Evolutionary conservation across 371 early-diverging fungal genomes (phyloP), one percentile per base, ranked within the genome.

Genomic region (Umbelopsis sp.): DNA sequence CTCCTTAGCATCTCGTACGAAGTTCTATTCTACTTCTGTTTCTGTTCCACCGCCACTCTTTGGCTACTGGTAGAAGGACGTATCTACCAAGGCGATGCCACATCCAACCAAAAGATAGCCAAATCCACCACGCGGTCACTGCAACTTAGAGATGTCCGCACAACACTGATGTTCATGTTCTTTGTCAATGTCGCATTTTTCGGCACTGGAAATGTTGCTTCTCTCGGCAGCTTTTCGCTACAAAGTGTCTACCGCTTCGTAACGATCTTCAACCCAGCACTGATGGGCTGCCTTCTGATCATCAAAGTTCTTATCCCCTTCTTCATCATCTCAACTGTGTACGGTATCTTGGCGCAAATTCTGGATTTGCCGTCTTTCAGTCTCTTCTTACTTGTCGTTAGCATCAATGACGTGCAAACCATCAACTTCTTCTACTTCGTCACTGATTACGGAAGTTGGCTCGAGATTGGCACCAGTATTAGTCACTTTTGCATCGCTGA

Each of bases 381-480:
- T 12, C 72, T 97, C 62, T 94, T 95, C 77, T 77, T 96, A 70
- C 72, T 93, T 38, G 95, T 93, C 20, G 80, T 97, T 63, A 86
- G 89, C 45, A 92, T 94, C 10, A 92, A 93, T 1, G 98, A 98
- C 77, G 82, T 96, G 3, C 94, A 95, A 88, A 97, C 98, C 0
- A 87, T 98, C 67, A 94, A 96, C 80, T 98, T 98, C 71, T 98
- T 98, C 76, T 98, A 91, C 73, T 82, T 96, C 65, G 97, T 98
- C 7, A 78, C 91, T 22, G 97, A 97, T 76, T 86, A 90, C 71
- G 98, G 98, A 35, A 91, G 91, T 65, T 97, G 98, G 98, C 82
- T 98, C 35, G 98, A 97, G 75, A 97, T 98, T 70, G 98, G 97
- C n/a, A 95, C 95, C 44, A 92, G 93, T 57, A 97, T 98, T 72